Evolutionary conservation across 177 flowering plant species (phyloP).

Genomic region (Tripterygium wilfordii): DNA sequence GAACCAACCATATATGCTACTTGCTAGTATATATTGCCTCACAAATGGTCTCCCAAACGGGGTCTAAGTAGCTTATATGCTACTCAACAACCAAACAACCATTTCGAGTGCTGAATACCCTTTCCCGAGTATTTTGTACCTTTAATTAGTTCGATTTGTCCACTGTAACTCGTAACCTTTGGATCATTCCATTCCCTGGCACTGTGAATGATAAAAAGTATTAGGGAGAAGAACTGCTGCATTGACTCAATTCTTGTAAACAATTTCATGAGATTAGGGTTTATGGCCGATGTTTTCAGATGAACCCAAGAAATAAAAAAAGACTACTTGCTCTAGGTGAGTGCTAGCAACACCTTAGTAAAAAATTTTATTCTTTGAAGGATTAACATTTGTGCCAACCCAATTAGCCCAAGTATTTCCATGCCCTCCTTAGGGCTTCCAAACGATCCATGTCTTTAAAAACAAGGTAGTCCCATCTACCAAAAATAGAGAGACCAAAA

Average conservation of each 20-base stretch:
- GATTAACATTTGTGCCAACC: conserved; percentile 35
- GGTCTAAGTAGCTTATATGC: too few species aligned
- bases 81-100: conserved; percentile 18
- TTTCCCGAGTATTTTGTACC: conserved; percentile 25
- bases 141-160: conserved; percentile 22
- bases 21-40: too few species aligned
- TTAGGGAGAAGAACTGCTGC: too few species aligned
- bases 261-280: too few species aligned
- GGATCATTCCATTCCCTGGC: conserved; percentile 19
- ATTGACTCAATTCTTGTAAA: too few species aligned
- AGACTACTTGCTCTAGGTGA: conserved; percentile 24
- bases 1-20: too few species aligned
- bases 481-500: too few species aligned
- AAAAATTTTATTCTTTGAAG: conserved; percentile 27
- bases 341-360: conserved; percentile 34
- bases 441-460: conserved; percentile 31
- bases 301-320: background rate
- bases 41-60: too few species aligned
- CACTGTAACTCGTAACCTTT: conserved; percentile 6
- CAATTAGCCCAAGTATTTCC: conserved; percentile 41
- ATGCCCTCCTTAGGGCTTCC: conserved; percentile 23
- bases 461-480: conserved; percentile 35
- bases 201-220: conserved; percentile 4
- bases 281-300: background rate
- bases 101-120: conserved; percentile 6